phyloP scores from a whole-genome alignment of 1,139 yeast genomes.

The Meyerozyma sp. region DNA sequence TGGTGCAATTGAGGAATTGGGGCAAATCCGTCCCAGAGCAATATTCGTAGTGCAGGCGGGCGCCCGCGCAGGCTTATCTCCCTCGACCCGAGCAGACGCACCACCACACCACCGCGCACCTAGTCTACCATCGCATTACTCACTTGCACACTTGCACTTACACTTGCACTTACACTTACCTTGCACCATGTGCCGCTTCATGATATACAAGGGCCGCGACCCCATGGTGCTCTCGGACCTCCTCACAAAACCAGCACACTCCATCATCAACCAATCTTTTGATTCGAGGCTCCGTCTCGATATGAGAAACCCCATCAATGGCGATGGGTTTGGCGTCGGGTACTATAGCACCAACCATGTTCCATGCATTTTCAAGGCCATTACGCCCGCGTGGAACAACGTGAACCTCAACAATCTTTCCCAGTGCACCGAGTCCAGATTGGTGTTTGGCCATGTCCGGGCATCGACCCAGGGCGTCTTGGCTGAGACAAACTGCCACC shows the following conservation, averaged over 20 bases:
- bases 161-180: neutral
- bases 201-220: slow-evolving; percentile 54
- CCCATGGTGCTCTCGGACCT: slow-evolving; percentile 82
- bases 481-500: slow-evolving; percentile 94
- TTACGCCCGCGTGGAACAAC: slow-evolving; percentile 98
- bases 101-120: neutral
- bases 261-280: slow-evolving; percentile 92
- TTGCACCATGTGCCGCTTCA: slow-evolving; percentile 40
- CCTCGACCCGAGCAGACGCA: neutral
- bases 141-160: too few relatives aligned
- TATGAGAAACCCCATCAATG: slow-evolving; percentile 86
- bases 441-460: slow-evolving; percentile 92
- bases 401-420: slow-evolving; percentile 81
- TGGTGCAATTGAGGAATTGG: slow-evolving; percentile 5
- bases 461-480: slow-evolving; percentile 95
- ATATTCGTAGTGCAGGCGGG: neutral
- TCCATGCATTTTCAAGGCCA: slow-evolving; percentile 79
- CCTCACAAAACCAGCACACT: slow-evolving; percentile 91
- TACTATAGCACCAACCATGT: slow-evolving; percentile 64
- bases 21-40: neutral
- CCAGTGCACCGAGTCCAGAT: slow-evolving; percentile 74
- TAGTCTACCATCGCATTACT: neutral
- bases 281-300: slow-evolving; percentile 87
- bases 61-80: neutral
- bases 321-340: slow-evolving; percentile 98